Conservation (phyloP, 1,284 basidiomycete genomes). For the Cryptococcus sp. region DNA sequence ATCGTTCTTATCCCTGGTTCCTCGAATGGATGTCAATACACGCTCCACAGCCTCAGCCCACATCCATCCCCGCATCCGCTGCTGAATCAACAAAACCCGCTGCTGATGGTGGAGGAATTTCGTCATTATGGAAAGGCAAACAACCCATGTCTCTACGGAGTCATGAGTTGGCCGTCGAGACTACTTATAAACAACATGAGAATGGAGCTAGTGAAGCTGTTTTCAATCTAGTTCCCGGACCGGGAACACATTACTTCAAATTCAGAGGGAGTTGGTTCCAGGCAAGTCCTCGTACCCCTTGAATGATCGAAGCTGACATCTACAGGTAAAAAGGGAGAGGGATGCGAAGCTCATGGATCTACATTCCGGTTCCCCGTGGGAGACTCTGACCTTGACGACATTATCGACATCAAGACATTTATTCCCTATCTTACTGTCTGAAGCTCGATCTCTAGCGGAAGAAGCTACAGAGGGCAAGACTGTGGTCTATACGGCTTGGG, state of each 20-base stretch:
- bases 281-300: conserved; percentile 52
- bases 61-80: conserved; percentile 2
- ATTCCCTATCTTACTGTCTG: conserved; percentile 74
- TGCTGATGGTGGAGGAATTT: conserved; percentile 15
- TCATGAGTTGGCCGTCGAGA: conserved; percentile 94
- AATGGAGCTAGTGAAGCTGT: conserved; percentile 81
- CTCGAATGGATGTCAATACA: conserved; percentile 84
- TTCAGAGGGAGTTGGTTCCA: conserved; percentile 86
- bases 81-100: not conserved
- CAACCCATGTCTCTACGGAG: conserved; percentile 61
- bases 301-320: not conserved
- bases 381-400: conserved; percentile 92
- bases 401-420: conserved; percentile 77
- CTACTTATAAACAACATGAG: conserved; percentile 75
- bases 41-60: conserved; percentile 10
- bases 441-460: conserved; percentile 85
- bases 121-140: conserved; percentile 22
- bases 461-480: conserved; percentile 87
- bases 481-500: conserved; percentile 94
- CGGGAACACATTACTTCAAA: conserved; percentile 88
- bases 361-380: conserved; percentile 91
- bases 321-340: conserved; percentile 85
- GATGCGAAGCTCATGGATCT: conserved; percentile 88
- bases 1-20: conserved; percentile 94
- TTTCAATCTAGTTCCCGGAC: conserved; percentile 92